Evolutionary conservation across 108 stramenopile species (phyloP).

Genomic region (Asterionellopsis glacialis): DNA sequence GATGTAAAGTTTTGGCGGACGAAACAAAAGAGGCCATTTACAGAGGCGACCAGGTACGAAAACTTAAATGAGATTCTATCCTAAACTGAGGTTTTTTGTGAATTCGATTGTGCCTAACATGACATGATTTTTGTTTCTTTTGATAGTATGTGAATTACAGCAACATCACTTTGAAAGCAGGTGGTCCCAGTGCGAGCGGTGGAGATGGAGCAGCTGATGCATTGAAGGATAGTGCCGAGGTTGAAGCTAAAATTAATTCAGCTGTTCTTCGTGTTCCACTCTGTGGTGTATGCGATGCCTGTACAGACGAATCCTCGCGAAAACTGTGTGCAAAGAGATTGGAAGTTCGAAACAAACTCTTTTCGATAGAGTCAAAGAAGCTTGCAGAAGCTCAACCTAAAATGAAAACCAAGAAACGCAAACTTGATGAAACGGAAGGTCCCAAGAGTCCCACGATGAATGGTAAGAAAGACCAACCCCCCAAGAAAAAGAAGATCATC

Average conservation of each 20-base stretch:
- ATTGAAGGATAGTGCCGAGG: slow-evolving; percentile 39
- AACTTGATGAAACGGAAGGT: slow-evolving; percentile 4
- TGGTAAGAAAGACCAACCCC: slow-evolving; percentile 21
- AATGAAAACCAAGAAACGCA: slow-evolving; percentile 29
- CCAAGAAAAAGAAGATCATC: slow-evolving; percentile 6
- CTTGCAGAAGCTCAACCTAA: slow-evolving; percentile 16
- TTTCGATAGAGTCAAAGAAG: slow-evolving; percentile 56
- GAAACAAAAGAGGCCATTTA: slow-evolving; percentile 61
- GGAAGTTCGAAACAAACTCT: slow-evolving; percentile 48
- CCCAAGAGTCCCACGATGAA: slow-evolving; percentile 32
- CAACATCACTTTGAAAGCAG: slow-evolving; percentile 73
- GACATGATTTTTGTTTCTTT: background rate
- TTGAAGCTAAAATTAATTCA: slow-evolving; percentile 72
- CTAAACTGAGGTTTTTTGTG: background rate
- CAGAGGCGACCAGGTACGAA: slow-evolving; percentile 59
- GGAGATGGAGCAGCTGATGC: slow-evolving; percentile 33
- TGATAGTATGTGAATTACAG: slow-evolving; percentile 78
- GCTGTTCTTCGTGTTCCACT: slow-evolving; percentile 65
- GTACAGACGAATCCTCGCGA: slow-evolving; percentile 38
- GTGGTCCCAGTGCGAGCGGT: slow-evolving; percentile 43
- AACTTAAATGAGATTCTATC: background rate
- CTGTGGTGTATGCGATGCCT: slow-evolving; percentile 78
- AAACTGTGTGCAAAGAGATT: slow-evolving; percentile 65
- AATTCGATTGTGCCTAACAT: background rate
- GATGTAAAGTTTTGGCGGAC: slow-evolving; percentile 61